Percentiles rank a stretch among this genome's conserved stretches.
phyloP scores from a whole-genome alignment of 306 rosid genomes.

The Chamaecrista fasciculata region DNA sequence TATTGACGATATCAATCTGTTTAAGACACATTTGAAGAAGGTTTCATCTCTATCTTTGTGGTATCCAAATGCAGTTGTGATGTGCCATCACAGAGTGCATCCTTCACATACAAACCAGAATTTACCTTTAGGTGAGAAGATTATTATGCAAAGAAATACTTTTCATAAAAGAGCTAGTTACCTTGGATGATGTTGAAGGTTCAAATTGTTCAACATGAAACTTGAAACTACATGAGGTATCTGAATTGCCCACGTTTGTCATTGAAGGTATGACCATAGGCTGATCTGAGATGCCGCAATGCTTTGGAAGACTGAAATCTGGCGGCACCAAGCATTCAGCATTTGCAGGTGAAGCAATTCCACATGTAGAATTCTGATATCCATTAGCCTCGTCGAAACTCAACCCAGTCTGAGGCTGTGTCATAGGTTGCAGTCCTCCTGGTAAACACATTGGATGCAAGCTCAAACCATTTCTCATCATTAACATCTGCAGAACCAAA shows the following conservation, averaged over 20 bases:
- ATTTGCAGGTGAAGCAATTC: slow-evolving; percentile 35
- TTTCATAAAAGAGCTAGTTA: slow-evolving; percentile 28
- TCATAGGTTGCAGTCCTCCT: slow-evolving; percentile 52
- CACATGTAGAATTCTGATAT: slow-evolving; percentile 43
- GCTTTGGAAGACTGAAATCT: slow-evolving; percentile 40
- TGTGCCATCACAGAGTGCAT: slow-evolving; percentile 33
- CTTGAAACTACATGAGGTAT: slow-evolving; percentile 47
- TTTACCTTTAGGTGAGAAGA: slow-evolving; percentile 24
- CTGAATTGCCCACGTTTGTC: slow-evolving; percentile 36
- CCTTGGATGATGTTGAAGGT: slow-evolving; percentile 40
- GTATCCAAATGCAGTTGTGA: slow-evolving; percentile 41
- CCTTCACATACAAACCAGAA: slow-evolving; percentile 42
- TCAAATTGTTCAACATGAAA: slow-evolving; percentile 37
- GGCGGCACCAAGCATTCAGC: slow-evolving; percentile 42
- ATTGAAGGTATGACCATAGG: slow-evolving; percentile 40
- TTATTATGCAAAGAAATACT: background rate
- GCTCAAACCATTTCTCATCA: slow-evolving; percentile 83
- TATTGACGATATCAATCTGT: slow-evolving; percentile 21
- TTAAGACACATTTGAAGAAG: slow-evolving; percentile 43
- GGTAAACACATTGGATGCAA: slow-evolving; percentile 80
- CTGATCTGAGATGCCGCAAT: slow-evolving; percentile 47
- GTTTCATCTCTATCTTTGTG: slow-evolving; percentile 36
- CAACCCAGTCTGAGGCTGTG: slow-evolving; percentile 51
- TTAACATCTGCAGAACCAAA: slow-evolving; percentile 70
- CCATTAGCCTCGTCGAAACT: slow-evolving; percentile 47